Evolutionary conservation across 1,284 basidiomycete genomes (phyloP).

Genomic region (Anthracocystis setariae): DNA sequence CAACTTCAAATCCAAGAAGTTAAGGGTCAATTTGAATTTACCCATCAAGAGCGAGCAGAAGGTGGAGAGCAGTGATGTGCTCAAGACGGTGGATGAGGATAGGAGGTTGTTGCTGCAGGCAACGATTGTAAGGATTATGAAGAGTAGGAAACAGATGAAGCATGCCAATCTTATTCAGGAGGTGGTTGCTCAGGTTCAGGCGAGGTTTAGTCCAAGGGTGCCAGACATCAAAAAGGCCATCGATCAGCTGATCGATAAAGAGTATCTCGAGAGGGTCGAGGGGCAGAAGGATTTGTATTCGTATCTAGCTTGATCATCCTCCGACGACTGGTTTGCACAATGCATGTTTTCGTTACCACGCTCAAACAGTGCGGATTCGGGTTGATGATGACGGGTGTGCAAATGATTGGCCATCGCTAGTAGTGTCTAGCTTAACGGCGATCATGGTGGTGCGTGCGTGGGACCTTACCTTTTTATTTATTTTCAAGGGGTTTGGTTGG

Average conservation of each 20-base stretch:
- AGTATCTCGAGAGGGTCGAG: slow-evolving; percentile 93
- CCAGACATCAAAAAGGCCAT: slow-evolving; percentile 91
- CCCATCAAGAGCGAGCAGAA: slow-evolving; percentile 95
- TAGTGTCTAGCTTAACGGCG: too few relatives aligned
- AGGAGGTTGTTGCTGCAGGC: slow-evolving; percentile 97
- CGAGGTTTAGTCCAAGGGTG: slow-evolving; percentile 87
- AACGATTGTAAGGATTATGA: slow-evolving; percentile 98
- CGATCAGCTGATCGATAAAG: slow-evolving; percentile 94
- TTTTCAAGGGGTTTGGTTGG: too few relatives aligned
- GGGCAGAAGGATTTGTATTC: slow-evolving; percentile 70
- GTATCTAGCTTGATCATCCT: slow-evolving; percentile 45
- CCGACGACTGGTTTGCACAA: too few relatives aligned
- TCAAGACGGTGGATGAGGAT: slow-evolving; percentile 97
- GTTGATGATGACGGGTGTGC: too few relatives aligned
- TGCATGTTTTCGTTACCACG: too few relatives aligned
- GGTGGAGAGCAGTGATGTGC: slow-evolving; percentile 86
- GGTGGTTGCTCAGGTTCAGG: slow-evolving; percentile 88
- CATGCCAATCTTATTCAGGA: slow-evolving; percentile 93
- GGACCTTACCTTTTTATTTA: too few relatives aligned
- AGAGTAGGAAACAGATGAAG: slow-evolving; percentile 94
- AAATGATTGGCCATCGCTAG: too few relatives aligned
- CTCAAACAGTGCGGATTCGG: too few relatives aligned
- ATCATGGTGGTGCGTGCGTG: too few relatives aligned
- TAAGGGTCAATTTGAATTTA: slow-evolving; percentile 84
- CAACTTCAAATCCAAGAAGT: slow-evolving; percentile 91